Conservation (phyloP, 352 stramenopile species). For the Globisporangium parvum region DNA sequence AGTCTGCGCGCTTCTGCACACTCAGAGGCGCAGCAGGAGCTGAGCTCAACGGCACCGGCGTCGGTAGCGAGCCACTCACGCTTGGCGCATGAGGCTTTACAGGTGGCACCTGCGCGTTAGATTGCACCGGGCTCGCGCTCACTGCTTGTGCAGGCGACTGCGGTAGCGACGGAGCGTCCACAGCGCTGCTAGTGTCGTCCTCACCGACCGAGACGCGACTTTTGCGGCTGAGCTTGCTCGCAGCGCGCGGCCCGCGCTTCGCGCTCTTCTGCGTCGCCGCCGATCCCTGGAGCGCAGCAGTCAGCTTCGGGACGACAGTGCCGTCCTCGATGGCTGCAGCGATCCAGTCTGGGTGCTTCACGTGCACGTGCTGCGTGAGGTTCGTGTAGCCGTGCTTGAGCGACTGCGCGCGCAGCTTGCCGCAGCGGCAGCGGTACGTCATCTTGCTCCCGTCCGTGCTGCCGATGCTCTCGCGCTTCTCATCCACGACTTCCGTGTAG, state of each 20-base stretch:
- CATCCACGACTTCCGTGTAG: slow-evolving; percentile 26
- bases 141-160: too few species aligned
- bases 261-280: background rate
- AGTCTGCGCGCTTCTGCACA: slow-evolving; percentile 76
- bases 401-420: slow-evolving; percentile 46
- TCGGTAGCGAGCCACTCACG: background rate
- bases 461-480: background rate
- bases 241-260: background rate
- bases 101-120: background rate
- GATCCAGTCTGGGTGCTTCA: slow-evolving; percentile 64
- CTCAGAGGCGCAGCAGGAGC: background rate
- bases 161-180: too few species aligned
- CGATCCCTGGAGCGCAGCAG: slow-evolving; percentile 5
- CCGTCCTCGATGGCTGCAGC: slow-evolving; percentile 17
- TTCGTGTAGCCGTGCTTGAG: slow-evolving; percentile 58
- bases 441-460: slow-evolving; percentile 10
- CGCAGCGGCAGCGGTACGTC: slow-evolving; percentile 56
- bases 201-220: background rate
- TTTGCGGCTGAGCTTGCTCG: background rate
- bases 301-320: slow-evolving; percentile 14
- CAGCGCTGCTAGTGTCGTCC: background rate
- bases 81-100: background rate
- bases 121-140: too few species aligned
- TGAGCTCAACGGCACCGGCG: background rate
- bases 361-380: slow-evolving; percentile 55